Base-by-base conservation (phyloP, 208 protist genomes). In the Wallacemonas sp. region DNA sequence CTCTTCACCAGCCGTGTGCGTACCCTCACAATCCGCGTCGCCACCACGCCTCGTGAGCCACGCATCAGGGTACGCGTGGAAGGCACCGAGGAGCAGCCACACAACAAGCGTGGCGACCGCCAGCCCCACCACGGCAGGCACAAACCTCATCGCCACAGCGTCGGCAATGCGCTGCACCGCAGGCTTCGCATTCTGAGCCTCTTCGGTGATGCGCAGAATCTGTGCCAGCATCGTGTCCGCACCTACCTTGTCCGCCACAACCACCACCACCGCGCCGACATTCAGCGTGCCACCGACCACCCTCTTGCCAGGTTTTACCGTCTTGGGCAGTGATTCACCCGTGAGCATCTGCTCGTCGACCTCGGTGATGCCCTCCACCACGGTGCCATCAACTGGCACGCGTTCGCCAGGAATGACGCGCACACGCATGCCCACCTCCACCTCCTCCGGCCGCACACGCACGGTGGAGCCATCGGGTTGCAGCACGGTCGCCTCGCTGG, bases 311-410 rank as follows among this genome's bases (percentile, higher is more conserved):
- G 66, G 72, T 19, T 63, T 60, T 65, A 96, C 95, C 36, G 26
- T 15, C 54, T 80, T 75, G 34, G 89, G 86, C 31, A 98, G 21
- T 3, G 79, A 91, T 82, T 98, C 96, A 24, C 97, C 97, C 1
- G 96, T 99, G 22, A 99, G 59, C 85, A 98, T 88, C 49, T 95
- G 80, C 78, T 99, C 97, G 69, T 99, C 95, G 17, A 99, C 78
- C 14, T 88, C 77, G 2, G 89, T 88, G 19, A 41, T 41, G 36
- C 97, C 97, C 14, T 66, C 54, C 1, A 89, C 33, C 31, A 99
- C 79, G 1, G 77, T 53, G 26, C 97, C 97, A 75, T 99, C 98
- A 14, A 93, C 87, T 1, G 97, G 97, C 11, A 98, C 70, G n/a
- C 81, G 88, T 38, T 88, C 75, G 9, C 91, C 94, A 0, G 92